Evolutionary conservation across 2,329 filamentous ascomycete genomes (phyloP), one percentile per base, ranked within the genome.

Genomic region (Neofusicoccum sp.): DNA sequence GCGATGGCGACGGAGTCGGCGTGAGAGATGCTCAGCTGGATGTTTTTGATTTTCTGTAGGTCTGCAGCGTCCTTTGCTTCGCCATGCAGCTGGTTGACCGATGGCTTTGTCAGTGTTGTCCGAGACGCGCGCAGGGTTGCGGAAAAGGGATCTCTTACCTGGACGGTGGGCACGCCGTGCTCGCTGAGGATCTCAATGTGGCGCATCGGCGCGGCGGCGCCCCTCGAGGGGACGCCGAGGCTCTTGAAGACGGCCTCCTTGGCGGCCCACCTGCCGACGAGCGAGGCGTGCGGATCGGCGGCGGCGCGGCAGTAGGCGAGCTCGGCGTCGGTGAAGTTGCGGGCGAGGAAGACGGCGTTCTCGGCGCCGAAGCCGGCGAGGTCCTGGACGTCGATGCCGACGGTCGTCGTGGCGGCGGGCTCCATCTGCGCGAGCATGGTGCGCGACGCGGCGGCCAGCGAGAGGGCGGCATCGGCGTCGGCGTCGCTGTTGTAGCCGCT

Each of bases 221-320:
- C 58, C 24, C 43, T 51, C 3, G 28, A 41, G 36, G 38, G 3
- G 3, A 61, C 41, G 5, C 57, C 28, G 20, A 63, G 28, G 30
- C 61, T 56, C 36, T 63, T 62, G 14, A 65, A 63, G 3, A 61
- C 49, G 7, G 64, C 61, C 30, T 65, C 63, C 38, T 65, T 63
- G 1, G 62, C 64, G 14, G 47, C 36, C 63, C 56, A 65, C 3
- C 54, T 14, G 4, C 61, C 57, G 3, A 57, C 63, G 30, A 62
- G 56, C 11, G 54, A 60, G 4, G 61, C 62, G n/a, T 45, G 24
- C 8, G 59, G 47, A 11, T 41, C 45, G 11, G n/a, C 12, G 30
- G 28, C 12, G 16, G 31, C 26, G 6, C n/a, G 20, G 11, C 34
- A 43, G n/a, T 51, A 48, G 0, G 28, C 38, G 8, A 34, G 26